phyloP scores from a whole-genome alignment of 2,329 filamentous ascomycete genomes.

The Calonectria honghensis region DNA sequence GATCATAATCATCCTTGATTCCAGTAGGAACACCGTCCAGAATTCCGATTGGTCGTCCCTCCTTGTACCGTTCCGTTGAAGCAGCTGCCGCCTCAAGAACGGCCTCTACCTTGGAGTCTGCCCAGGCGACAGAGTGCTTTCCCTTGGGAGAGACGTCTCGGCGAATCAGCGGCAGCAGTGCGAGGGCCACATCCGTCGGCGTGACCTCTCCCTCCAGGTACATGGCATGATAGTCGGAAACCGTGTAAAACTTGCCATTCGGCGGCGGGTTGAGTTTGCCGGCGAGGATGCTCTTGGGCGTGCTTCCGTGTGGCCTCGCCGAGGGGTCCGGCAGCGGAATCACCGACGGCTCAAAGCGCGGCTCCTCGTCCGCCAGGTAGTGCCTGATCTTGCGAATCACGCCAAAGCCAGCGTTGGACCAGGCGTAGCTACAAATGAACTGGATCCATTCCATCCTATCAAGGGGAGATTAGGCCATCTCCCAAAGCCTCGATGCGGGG shows the following conservation, averaged over 20 bases:
- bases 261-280: constrained; percentile 61
- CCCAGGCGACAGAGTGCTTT: constrained; percentile 66
- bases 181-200: constrained; percentile 66
- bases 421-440: constrained; percentile 59
- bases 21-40: constrained; percentile 84
- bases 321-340: constrained; percentile 61
- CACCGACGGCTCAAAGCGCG: constrained; percentile 68
- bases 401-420: constrained; percentile 79
- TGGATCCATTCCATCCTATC: constrained; percentile 53
- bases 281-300: constrained; percentile 1
- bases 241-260: constrained; percentile 58
- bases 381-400: constrained; percentile 72
- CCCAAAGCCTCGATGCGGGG: background rate
- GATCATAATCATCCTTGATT: constrained; percentile 85
- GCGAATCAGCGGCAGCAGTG: constrained; percentile 67
- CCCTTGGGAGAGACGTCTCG: constrained; percentile 61
- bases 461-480: background rate
- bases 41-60: constrained; percentile 75
- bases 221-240: constrained; percentile 66
- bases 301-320: constrained; percentile 34
- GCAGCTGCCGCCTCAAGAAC: constrained; percentile 66
- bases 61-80: constrained; percentile 68
- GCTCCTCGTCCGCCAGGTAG: constrained; percentile 70
- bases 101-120: constrained; percentile 64
- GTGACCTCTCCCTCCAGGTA: constrained; percentile 68